A percentile compares a stretch with the other conserved stretches of the same genome.
phyloP scores from a whole-genome alignment of 202 grass and related monocot species.

The Hordeum pubiflorum region DNA sequence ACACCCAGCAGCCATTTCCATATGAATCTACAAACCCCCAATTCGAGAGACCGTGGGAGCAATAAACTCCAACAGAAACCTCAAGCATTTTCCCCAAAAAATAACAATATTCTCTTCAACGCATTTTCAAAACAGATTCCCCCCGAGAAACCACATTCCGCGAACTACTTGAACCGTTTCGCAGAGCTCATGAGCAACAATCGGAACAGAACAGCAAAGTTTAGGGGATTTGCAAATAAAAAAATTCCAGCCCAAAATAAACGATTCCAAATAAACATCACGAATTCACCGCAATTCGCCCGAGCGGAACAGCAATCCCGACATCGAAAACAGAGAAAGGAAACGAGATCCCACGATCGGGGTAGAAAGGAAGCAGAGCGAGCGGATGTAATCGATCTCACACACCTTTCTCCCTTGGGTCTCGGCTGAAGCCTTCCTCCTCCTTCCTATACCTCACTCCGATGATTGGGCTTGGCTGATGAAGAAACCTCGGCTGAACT shows the following conservation, averaged over 20 bases:
- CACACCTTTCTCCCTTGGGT: not conserved
- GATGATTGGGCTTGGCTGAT: not conserved
- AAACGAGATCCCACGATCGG: not conserved
- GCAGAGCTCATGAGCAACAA: not conserved
- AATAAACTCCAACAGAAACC: too few relatives aligned
- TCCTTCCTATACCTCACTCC: not conserved
- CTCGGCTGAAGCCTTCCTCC: too few relatives aligned
- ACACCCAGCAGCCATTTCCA: not conserved
- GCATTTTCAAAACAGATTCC: not conserved
- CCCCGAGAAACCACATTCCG: not conserved
- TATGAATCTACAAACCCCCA: too few relatives aligned
- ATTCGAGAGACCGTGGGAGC: too few relatives aligned
- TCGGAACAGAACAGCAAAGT: not conserved
- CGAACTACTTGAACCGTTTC: not conserved
- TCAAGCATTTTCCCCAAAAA: too few relatives aligned
- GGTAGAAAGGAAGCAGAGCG: not conserved
- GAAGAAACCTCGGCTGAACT: not conserved
- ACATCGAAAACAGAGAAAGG: not conserved
- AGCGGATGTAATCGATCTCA: not conserved
- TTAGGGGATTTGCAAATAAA: not conserved
- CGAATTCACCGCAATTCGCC: too few relatives aligned
- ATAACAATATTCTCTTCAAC: not conserved
- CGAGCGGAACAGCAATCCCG: not conserved
- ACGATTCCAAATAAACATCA: too few relatives aligned
- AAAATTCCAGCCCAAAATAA: not conserved